Evolutionary conservation across 495 filamentous ascomycete species (phyloP).

Genomic region (Lasiosphaeriaceae sp.): DNA sequence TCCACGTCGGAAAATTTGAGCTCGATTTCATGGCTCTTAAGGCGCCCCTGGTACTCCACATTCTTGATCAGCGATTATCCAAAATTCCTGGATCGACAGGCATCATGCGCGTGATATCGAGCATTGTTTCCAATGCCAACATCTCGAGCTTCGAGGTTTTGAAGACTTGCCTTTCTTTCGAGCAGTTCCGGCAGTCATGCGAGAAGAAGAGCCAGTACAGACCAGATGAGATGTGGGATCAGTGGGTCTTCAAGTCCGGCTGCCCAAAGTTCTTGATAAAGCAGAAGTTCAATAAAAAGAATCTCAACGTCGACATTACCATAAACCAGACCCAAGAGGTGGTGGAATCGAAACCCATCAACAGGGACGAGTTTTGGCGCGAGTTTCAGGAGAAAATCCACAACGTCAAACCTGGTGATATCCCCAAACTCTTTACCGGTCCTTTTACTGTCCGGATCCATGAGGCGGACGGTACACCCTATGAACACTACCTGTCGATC

Average conservation of each 20-base stretch:
- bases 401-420: slow-evolving; percentile 62
- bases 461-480: slow-evolving; percentile 96
- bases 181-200: slow-evolving; percentile 71
- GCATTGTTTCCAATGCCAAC: slow-evolving; percentile 75
- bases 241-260: slow-evolving; percentile 86
- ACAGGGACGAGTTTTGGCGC: slow-evolving; percentile 71
- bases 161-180: slow-evolving; percentile 68
- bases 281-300: slow-evolving; percentile 96
- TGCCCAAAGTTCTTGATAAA: slow-evolving; percentile 81
- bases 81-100: slow-evolving; percentile 83
- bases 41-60: slow-evolving; percentile 86
- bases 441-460: slow-evolving; percentile 98
- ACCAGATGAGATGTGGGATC: slow-evolving; percentile 81
- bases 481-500: slow-evolving; percentile 96
- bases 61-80: slow-evolving; percentile 81
- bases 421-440: slow-evolving; percentile 80
- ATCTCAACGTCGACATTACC: slow-evolving; percentile 88
- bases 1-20: slow-evolving; percentile 77
- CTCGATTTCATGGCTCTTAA: slow-evolving; percentile 89
- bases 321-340: slow-evolving; percentile 73
- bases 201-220: slow-evolving; percentile 84
- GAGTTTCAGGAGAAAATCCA: slow-evolving; percentile 75
- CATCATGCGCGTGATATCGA: slow-evolving; percentile 76
- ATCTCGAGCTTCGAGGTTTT: slow-evolving; percentile 66
- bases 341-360: slow-evolving; percentile 36